Evolutionary conservation across 441 rosid species (phyloP), one percentile per base, ranked within the genome.

Genomic region (Codiaeum variegatum): DNA sequence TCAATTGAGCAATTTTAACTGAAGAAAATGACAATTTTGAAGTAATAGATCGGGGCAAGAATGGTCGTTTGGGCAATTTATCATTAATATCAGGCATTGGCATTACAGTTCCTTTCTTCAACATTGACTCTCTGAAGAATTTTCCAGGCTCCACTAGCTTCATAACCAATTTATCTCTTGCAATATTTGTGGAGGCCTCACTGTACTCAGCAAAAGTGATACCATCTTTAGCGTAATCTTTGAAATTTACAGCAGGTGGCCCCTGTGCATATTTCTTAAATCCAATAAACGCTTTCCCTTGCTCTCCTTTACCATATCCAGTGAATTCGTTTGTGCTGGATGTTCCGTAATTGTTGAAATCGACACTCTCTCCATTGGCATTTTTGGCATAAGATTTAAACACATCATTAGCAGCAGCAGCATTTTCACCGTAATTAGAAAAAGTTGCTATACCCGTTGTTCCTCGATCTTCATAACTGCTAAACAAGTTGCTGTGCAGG

Each of bases 121-220:
- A 76, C 83, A 79, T 69, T 9, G 86, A 69, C 69, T 91, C 94
- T 6, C 98, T 77, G 49, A 94, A 94, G 86, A 92, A 94, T 79
- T 94, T 94, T n/a, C 97, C 98, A 70, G 96, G 95, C 73, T 94
- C 98, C 0, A 89, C 83, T 97, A 95, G 89, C 47, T 56, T 73
- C 78, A 86, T 93, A 24, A 85, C 88, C 42, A 61, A 55, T 71
- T 75, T 83, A 80, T 84, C 90, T 78, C 16, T 23, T 10, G 56
- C 56, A 18, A 38, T 7, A 38, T 9, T 38, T 8, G 12, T 7
- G 6, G n/a, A 3, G 51, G 19, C 75, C 24, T 68, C 81, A 23
- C 66, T 76, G 80, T 90, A 90, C 66, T 73, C 70, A 0, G 84
- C 64, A 75, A 93, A 93, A 36, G 67, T 80, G 60, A 83, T 81